phyloP scores from a whole-genome alignment of 768 basidiomycete species.

The Termitomyces sp. region DNA sequence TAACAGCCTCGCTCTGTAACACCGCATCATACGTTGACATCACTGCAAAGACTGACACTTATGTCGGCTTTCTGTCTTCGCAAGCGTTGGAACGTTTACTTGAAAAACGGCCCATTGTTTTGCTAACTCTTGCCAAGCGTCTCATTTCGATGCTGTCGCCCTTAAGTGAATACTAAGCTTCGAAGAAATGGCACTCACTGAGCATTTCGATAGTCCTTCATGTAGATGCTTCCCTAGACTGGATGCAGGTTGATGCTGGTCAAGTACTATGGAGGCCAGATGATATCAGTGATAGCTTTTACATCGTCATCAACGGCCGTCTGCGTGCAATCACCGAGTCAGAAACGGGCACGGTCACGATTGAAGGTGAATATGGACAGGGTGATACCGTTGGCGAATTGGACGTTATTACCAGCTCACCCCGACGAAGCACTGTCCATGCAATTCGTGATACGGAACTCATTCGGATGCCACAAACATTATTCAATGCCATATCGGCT shows the following conservation, averaged over 20 bases:
- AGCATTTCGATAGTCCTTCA: constrained; percentile 66
- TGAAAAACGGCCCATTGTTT: constrained; percentile 92
- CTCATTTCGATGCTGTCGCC: constrained; percentile 93
- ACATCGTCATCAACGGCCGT: constrained; percentile 97
- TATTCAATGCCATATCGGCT: constrained; percentile 96
- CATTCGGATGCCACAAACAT: constrained; percentile 92
- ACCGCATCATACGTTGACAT: constrained; percentile 97
- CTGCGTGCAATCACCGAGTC: constrained; percentile 85
- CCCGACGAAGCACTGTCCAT: constrained; percentile 87
- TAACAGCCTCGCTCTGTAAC: constrained; percentile 81
- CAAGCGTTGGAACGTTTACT: constrained; percentile 86
- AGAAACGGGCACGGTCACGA: constrained; percentile 71
- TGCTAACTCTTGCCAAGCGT: constrained; percentile 94
- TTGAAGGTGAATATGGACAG: constrained; percentile 93
- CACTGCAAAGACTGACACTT: constrained; percentile 95
- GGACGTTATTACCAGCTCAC: constrained; percentile 92
- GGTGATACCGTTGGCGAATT: constrained; percentile 97
- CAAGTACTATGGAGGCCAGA: constrained; percentile 93
- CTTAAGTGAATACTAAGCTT: constrained; percentile 54
- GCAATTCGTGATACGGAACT: constrained; percentile 98
- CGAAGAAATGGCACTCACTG: neutral
- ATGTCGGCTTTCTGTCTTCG: constrained; percentile 92
- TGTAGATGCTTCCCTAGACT: constrained; percentile 95
- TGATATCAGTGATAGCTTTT: constrained; percentile 92
- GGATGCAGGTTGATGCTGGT: constrained; percentile 96